Conservation (phyloP, 2,329 filamentous ascomycete species). For the Fusarium poae region DNA sequence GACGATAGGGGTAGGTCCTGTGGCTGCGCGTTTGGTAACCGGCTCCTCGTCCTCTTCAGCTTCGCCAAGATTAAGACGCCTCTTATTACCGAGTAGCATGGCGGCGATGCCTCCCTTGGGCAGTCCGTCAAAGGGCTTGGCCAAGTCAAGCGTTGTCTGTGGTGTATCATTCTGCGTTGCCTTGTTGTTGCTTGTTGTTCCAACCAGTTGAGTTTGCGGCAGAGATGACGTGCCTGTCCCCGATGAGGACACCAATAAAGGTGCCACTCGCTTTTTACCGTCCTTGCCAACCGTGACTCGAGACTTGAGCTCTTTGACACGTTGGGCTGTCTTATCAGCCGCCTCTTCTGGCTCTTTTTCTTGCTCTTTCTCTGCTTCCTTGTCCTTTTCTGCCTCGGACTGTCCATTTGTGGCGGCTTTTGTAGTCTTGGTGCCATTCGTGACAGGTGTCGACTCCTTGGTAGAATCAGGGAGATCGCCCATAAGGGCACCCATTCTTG, state of each 20-base stretch:
- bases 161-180: constrained; percentile 77
- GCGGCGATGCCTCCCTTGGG: constrained; percentile 89
- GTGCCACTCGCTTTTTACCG: constrained; percentile 94
- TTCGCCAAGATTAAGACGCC: constrained; percentile 80
- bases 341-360: constrained; percentile 61
- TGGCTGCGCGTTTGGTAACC: constrained; percentile 64
- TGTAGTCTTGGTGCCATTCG: constrained; percentile 65
- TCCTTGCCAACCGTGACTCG: constrained; percentile 96
- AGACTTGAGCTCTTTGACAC: constrained; percentile 79
- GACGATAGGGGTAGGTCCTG: constrained; percentile 80
- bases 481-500: constrained; percentile 98
- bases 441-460: constrained; percentile 62
- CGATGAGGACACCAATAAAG: constrained; percentile 89
- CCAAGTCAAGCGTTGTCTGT: constrained; percentile 87
- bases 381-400: constrained; percentile 53
- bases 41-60: constrained; percentile 80
- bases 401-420: constrained; percentile 59
- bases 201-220: constrained; percentile 88
- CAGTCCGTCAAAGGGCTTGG: constrained; percentile 92
- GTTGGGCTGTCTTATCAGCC: constrained; percentile 66
- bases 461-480: constrained; percentile 76
- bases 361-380: constrained; percentile 53
- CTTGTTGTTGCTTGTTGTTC: constrained; percentile 75
- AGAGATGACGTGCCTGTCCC: constrained; percentile 88
- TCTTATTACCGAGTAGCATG: constrained; percentile 92